Evolutionary conservation across 1,284 basidiomycete species (phyloP), one percentile per base, ranked within the genome.

Genomic region (Xanthoconium separans): DNA sequence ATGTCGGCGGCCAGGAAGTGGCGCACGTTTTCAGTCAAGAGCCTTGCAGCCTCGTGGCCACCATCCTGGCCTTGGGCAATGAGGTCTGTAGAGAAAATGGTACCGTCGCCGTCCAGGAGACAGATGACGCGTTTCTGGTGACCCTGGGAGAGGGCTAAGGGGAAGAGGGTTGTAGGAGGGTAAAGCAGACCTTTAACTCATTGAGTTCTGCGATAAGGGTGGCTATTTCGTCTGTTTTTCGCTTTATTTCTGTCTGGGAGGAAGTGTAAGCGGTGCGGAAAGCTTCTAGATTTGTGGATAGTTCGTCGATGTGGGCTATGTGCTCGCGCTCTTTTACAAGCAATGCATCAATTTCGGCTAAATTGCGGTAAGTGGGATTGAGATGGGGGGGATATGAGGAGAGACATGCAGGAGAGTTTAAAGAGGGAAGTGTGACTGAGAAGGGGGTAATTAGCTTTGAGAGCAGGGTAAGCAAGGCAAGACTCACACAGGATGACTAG

Each of bases 21-120:
- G n/a, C 71, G 72, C 48, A 87, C 73, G 48, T 75, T 72, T 61
- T 80, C 75, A n/a, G 77, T 74, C 51, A 87, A 60, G 56, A 75
- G 69, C 57, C 76, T 69, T 33, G 84, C 81, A 56, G 85, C 79
- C 51, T 72, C 63, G 55, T 80, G 75, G 37, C 85, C 85, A 33
- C 85, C 86, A 27, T 73, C 69, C 55, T 77, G 74, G 11, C 85
- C 86, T 60, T 75, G 75, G 10, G 69, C 58, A 43, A 88, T 76
- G 36, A 85, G 70, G 22, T 80, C 73, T 13, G 72, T 64, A 13
- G 75, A 68, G 61, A 87, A 87, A 50, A 88, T 83, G 10, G 79
- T 76, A 4, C 84, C 86, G 60, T 88, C 85, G 20, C 86, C 87
- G 59, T 89, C 86, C 51, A 89, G 71, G 44, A 89, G 75, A 57